A percentile compares a stretch with the other conserved stretches of the same genome.
These are phyloP conservation scores for Helicocarpus griseus DNA, from an alignment of 2,329 filamentous ascomycete genomes.

Conservation along the genomic window DNA sequence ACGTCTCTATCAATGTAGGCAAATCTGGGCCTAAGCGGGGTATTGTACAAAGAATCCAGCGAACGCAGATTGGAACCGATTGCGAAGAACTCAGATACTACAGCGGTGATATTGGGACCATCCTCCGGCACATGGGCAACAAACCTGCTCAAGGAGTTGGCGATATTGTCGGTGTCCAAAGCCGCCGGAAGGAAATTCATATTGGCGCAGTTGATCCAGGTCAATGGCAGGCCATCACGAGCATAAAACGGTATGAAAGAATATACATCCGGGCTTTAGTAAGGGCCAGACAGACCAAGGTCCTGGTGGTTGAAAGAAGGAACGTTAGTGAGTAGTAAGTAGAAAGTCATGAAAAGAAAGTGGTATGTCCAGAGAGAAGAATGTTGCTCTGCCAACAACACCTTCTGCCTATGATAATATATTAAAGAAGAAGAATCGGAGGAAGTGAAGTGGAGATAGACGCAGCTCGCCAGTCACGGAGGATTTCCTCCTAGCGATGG, in stretches of 20 bases:
- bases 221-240: not conserved
- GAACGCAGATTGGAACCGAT: slow-evolving; percentile 43
- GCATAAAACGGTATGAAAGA: not conserved
- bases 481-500: no score
- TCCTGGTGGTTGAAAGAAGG: not conserved
- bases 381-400: not conserved
- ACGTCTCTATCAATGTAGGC: slow-evolving; percentile 38
- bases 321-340: not conserved
- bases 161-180: slow-evolving; percentile 44
- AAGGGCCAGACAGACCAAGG: not conserved
- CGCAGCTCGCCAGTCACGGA: not conserved
- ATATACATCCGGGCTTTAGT: not conserved
- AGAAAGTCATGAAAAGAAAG: not conserved
- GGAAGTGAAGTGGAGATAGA: not conserved
- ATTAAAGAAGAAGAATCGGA: not conserved
- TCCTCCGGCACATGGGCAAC: slow-evolving; percentile 41
- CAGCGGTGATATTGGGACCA: slow-evolving; percentile 42
- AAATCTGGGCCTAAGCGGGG: slow-evolving; percentile 30
- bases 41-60: slow-evolving; percentile 35
- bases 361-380: not conserved
- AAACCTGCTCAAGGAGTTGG: slow-evolving; percentile 42
- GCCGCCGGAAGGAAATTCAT: slow-evolving; percentile 37
- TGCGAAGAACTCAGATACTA: slow-evolving; percentile 46
- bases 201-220: slow-evolving; percentile 13
- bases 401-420: not conserved